phyloP scores from a whole-genome alignment of 768 basidiomycete species.

The Mycena olivaceomarginata region DNA sequence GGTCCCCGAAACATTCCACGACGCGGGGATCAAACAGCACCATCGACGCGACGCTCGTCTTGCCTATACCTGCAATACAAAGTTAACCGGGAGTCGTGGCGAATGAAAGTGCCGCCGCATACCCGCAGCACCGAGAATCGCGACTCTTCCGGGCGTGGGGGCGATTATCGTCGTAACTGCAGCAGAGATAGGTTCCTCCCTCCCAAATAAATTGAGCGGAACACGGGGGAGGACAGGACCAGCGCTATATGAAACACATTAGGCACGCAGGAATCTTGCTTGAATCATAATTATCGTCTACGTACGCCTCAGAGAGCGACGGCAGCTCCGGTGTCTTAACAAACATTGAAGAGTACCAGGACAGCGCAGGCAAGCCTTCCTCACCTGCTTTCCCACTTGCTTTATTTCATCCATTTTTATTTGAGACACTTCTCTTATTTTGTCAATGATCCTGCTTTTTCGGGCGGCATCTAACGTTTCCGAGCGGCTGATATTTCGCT shows the following conservation, averaged over 20 bases:
- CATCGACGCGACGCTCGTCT: slow-evolving; percentile 44
- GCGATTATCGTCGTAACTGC: slow-evolving; percentile 34
- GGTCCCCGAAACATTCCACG: slow-evolving; percentile 38
- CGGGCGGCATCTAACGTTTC: slow-evolving; percentile 38
- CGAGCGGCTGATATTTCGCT: slow-evolving; percentile 31
- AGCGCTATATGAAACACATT: slow-evolving; percentile 9
- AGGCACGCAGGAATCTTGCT: not conserved
- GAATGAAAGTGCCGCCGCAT: not conserved
- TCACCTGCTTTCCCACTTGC: slow-evolving; percentile 39
- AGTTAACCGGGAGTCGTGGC: not conserved
- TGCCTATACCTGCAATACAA: slow-evolving; percentile 37
- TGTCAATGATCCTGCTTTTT: slow-evolving; percentile 40
- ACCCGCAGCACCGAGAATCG: slow-evolving; percentile 45
- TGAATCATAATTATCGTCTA: not conserved
- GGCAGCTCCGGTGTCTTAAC: slow-evolving; percentile 9
- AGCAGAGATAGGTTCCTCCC: slow-evolving; percentile 32
- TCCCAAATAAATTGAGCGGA: slow-evolving; percentile 41
- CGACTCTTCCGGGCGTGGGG: slow-evolving; percentile 37
- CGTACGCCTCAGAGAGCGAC: slow-evolving; percentile 34
- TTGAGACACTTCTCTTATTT: slow-evolving; percentile 44
- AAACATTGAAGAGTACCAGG: not conserved
- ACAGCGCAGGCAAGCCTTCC: not conserved
- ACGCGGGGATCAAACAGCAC: slow-evolving; percentile 40
- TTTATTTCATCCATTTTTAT: slow-evolving; percentile 43
- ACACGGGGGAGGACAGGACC: slow-evolving; percentile 42